phyloP scores from a whole-genome alignment of 768 basidiomycete genomes.

The Sistotremastrum niveocremeum region DNA sequence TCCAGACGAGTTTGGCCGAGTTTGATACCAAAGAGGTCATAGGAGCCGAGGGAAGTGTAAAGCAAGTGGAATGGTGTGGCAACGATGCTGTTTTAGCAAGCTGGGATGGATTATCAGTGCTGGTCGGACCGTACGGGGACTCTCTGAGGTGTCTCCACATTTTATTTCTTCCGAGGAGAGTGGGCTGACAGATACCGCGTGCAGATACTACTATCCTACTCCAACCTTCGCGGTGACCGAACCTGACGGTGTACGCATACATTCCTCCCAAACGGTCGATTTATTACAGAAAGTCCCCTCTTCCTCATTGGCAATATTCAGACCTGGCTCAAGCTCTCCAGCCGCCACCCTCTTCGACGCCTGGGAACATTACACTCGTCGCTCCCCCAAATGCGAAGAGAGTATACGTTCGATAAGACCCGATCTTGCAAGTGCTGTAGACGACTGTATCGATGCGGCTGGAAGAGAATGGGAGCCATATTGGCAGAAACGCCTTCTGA shows the following conservation, averaged over 20 bases:
- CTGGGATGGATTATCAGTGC: conserved; percentile 61
- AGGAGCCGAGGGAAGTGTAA: conserved; percentile 43
- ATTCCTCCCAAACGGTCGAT: conserved; percentile 69
- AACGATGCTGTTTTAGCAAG: conserved; percentile 86
- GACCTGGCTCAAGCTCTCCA: conserved; percentile 84
- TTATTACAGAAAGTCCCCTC: conserved; percentile 91
- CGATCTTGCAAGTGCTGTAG: conserved; percentile 76
- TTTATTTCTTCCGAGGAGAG: neutral
- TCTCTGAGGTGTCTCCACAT: conserved; percentile 46
- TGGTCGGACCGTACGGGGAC: conserved; percentile 91
- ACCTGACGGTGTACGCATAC: conserved; percentile 77
- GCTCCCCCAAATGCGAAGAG: conserved; percentile 88
- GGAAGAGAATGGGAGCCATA: conserved; percentile 82
- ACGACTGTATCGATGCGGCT: conserved; percentile 89
- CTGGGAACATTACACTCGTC: conserved; percentile 71
- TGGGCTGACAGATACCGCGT: conserved; percentile 2
- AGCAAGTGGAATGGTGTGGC: conserved; percentile 88
- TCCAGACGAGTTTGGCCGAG: conserved; percentile 78
- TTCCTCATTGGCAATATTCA: conserved; percentile 71
- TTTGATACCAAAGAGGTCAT: conserved; percentile 48
- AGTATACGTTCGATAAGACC: conserved; percentile 77
- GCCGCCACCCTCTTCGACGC: conserved; percentile 89
- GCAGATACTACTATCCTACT: conserved; percentile 70
- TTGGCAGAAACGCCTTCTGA: conserved; percentile 81
- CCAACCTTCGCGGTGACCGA: conserved; percentile 73